Percentiles rank a stretch among this genome's conserved stretches.
Evolutionary conservation across 2,329 filamentous ascomycete genomes (phyloP).

Genomic region (Aspergillus puulaauensis): DNA sequence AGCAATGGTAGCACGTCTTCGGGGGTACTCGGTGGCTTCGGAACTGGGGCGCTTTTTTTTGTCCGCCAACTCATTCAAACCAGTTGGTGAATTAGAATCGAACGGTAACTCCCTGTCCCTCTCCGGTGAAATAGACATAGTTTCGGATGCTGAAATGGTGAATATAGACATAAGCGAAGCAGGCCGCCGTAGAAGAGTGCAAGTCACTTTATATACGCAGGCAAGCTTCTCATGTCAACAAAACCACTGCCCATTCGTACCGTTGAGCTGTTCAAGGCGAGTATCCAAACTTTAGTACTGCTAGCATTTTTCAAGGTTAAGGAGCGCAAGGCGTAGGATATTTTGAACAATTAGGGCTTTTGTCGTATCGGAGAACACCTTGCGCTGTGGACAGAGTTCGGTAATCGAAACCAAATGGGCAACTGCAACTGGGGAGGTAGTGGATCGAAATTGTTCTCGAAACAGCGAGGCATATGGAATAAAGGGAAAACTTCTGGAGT

Average conservation of each 20-base stretch:
- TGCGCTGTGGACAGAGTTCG: too few species aligned
- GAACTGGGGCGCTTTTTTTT: slow-evolving; percentile 32
- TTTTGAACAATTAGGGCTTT: too few species aligned
- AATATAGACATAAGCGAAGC: too few species aligned
- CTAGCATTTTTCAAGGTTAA: not conserved
- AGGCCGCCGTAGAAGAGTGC: too few species aligned
- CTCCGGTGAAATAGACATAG: slow-evolving; percentile 24
- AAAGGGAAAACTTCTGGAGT: too few species aligned
- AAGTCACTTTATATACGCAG: not conserved
- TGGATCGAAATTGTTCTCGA: too few species aligned
- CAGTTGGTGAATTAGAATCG: slow-evolving; percentile 7
- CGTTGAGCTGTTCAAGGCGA: not conserved
- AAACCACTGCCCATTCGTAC: not conserved
- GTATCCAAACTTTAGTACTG: not conserved
- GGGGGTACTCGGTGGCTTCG: slow-evolving; percentile 32
- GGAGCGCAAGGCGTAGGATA: not conserved
- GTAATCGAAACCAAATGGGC: too few species aligned
- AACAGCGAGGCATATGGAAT: too few species aligned
- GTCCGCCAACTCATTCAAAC: slow-evolving; percentile 14
- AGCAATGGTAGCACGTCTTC: slow-evolving; percentile 35
- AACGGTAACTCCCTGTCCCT: slow-evolving; percentile 15
- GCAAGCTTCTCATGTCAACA: not conserved
- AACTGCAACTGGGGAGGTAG: too few species aligned
- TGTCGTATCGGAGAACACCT: too few species aligned
- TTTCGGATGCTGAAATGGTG: not conserved